phyloP scores from a whole-genome alignment of 768 basidiomycete species.

The Mycena crocata region DNA sequence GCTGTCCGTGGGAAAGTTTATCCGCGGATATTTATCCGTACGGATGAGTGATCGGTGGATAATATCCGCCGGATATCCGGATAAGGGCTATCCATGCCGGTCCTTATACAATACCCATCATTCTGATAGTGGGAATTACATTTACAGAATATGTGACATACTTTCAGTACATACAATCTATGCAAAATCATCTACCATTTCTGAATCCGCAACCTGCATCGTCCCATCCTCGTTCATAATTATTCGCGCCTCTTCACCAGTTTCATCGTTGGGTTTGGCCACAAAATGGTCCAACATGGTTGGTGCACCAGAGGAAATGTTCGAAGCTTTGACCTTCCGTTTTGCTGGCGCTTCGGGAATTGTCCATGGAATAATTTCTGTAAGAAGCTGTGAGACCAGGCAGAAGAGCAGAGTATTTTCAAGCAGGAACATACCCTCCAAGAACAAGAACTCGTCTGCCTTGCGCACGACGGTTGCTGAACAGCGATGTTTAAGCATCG shows the following conservation, averaged over 20 bases:
- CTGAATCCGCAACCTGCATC: slow-evolving; percentile 57
- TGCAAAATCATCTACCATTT: slow-evolving; percentile 39
- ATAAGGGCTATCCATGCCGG: too few relatives aligned
- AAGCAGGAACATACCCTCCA: slow-evolving; percentile 66
- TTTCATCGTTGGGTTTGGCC: slow-evolving; percentile 35
- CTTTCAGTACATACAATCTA: slow-evolving; percentile 1
- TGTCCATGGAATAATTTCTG: slow-evolving; percentile 72
- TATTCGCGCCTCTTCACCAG: slow-evolving; percentile 45
- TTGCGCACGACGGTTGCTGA: slow-evolving; percentile 71
- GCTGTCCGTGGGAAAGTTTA: too few relatives aligned
- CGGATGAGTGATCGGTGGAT: too few relatives aligned
- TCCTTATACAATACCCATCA: too few relatives aligned
- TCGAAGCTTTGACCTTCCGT: slow-evolving; percentile 53
- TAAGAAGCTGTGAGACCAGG: not conserved
- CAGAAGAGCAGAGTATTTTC: not conserved
- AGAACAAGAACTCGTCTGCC: slow-evolving; percentile 81
- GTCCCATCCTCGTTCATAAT: slow-evolving; percentile 72
- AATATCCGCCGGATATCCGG: too few relatives aligned
- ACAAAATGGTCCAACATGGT: slow-evolving; percentile 66
- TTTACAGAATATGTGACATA: not conserved
- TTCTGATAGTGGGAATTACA: too few relatives aligned
- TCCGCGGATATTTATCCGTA: too few relatives aligned
- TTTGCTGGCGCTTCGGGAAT: slow-evolving; percentile 56
- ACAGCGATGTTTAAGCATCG: too few relatives aligned
- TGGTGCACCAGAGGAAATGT: slow-evolving; percentile 39